Percentiles rank a stretch among this genome's conserved stretches.
phyloP scores from a whole-genome alignment of 768 basidiomycete species.

The Lactarius tabidus region DNA sequence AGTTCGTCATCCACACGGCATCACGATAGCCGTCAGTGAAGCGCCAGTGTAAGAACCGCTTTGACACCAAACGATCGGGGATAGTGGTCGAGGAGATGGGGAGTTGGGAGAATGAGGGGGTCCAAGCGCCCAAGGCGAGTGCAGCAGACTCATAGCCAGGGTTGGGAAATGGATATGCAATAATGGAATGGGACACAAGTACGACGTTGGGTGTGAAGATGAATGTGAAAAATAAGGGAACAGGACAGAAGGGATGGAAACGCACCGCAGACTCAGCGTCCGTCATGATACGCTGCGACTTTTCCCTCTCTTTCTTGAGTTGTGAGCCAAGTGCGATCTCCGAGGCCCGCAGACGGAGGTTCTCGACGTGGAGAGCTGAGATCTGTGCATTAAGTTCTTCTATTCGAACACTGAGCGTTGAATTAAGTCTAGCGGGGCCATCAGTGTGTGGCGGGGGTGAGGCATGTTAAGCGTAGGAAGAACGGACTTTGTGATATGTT shows the following conservation, averaged over 20 bases:
- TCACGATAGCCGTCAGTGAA: neutral
- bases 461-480: conserved; percentile 3
- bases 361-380: conserved; percentile 77
- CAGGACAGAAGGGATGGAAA: neutral
- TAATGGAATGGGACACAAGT: neutral
- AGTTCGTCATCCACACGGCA: neutral
- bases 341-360: conserved; percentile 73
- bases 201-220: neutral
- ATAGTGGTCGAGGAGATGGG: neutral
- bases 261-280: conserved; percentile 72
- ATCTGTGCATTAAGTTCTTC: conserved; percentile 83
- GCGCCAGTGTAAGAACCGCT: neutral
- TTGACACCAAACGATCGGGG: neutral
- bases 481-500: conserved; percentile 80
- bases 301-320: conserved; percentile 77
- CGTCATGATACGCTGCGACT: conserved; percentile 62
- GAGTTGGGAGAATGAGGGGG: neutral
- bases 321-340: conserved; percentile 73
- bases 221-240: neutral
- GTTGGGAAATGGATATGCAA: neutral
- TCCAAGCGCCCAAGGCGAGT: neutral
- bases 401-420: conserved; percentile 76
- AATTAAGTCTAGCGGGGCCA: conserved; percentile 59
- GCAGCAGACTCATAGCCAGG: neutral
- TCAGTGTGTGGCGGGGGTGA: conserved; percentile 14